phyloP scores from a whole-genome alignment of 139 green algal genomes.

The Haematococcus sp. region DNA sequence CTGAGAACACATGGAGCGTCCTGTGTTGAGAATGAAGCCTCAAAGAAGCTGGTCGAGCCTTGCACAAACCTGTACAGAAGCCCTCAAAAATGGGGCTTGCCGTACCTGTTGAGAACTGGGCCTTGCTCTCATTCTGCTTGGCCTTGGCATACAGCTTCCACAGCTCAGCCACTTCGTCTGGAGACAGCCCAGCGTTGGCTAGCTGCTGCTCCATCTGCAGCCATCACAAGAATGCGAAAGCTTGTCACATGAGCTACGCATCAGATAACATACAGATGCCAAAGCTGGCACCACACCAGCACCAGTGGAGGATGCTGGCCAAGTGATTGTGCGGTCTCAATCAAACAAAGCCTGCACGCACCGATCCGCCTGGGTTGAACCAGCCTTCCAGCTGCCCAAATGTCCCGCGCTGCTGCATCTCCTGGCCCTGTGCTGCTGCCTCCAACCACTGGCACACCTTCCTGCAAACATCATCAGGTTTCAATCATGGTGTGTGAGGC shows the following conservation, averaged over 20 bases:
- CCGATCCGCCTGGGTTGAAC: slow-evolving; percentile 4
- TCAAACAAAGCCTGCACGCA: not conserved
- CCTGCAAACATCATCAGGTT: not conserved
- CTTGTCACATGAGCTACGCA: not conserved
- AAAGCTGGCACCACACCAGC: not conserved
- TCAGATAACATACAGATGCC: not conserved
- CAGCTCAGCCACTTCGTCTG: slow-evolving; percentile 12
- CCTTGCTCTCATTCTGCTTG: slow-evolving; percentile 45
- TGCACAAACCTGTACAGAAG: too few species aligned
- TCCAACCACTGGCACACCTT: not conserved
- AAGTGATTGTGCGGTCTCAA: not conserved
- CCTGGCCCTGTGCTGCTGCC: not conserved
- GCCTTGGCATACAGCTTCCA: slow-evolving; percentile 12
- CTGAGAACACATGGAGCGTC: too few species aligned
- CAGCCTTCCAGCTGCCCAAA: slow-evolving; percentile 12
- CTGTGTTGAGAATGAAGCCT: too few species aligned
- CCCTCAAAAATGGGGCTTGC: too few species aligned
- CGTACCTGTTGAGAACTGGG: slow-evolving; percentile 36
- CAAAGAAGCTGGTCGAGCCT: too few species aligned
- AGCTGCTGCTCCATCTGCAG: slow-evolving; percentile 46
- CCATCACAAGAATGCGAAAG: not conserved
- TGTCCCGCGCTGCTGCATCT: not conserved
- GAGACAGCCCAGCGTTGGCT: slow-evolving; percentile 40
- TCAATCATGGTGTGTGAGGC: not conserved
- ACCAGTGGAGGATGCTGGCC: not conserved